Percentiles rank a stretch among this genome's conserved stretches.
These are phyloP conservation scores for Rostrohypoxylon terebratum DNA, from an alignment of 495 filamentous ascomycete genomes.

Conservation along the genomic window DNA sequence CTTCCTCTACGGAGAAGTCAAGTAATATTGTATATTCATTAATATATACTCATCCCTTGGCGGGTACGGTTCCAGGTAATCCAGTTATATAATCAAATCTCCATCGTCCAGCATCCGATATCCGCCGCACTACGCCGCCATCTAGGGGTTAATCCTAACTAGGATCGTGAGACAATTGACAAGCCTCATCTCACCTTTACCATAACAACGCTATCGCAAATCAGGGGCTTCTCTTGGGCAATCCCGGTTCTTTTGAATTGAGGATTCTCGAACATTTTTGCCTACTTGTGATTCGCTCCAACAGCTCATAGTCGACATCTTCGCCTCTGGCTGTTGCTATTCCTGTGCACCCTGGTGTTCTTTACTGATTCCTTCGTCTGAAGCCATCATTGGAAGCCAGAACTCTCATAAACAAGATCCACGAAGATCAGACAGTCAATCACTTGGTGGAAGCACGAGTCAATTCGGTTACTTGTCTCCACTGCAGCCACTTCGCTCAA, in stretches of 20 bases:
- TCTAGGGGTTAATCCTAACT: constrained; percentile 32
- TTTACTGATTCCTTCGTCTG: constrained; percentile 32
- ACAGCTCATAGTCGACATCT: constrained; percentile 18
- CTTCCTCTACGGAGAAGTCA: background rate
- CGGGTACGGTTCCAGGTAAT: background rate
- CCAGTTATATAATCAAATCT: constrained; percentile 10
- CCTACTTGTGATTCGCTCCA: constrained; percentile 7
- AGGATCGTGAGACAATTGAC: constrained; percentile 46
- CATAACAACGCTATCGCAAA: constrained; percentile 29
- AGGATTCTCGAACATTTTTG: constrained; percentile 21
- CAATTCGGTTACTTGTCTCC: constrained; percentile 30
- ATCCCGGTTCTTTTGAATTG: constrained; percentile 17
- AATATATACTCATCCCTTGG: constrained; percentile 15
- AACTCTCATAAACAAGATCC: constrained; percentile 37
- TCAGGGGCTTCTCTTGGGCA: constrained; percentile 34
- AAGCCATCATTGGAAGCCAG: constrained; percentile 2
- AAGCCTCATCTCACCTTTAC: constrained; percentile 33
- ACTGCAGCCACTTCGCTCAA: constrained; percentile 4
- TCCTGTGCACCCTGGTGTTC: constrained; percentile 32
- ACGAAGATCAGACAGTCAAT: constrained; percentile 41
- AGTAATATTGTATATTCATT: constrained; percentile 25
- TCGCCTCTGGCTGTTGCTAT: constrained; percentile 33
- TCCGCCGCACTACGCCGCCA: constrained; percentile 21
- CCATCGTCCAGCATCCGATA: constrained; percentile 18
- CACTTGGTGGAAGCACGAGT: constrained; percentile 18